Percentiles rank a stretch among this genome's conserved stretches.
Conservation (phyloP, 768 basidiomycete species). For the Lactarius hengduanensis region DNA sequence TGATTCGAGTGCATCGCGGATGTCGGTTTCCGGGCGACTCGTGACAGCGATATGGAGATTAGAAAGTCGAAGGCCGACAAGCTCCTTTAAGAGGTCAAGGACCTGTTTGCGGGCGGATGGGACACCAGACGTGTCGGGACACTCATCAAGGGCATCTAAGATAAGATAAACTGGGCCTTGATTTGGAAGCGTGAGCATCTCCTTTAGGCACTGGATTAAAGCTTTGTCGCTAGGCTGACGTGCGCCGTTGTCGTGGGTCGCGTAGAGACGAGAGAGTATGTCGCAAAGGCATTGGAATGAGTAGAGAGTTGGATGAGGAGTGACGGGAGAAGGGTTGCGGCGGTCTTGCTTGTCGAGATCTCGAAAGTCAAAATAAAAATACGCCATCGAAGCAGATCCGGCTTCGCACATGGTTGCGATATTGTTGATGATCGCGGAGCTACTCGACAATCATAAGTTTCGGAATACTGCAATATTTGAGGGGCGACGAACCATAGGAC, state of each 20-base stretch:
- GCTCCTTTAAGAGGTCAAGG: neutral
- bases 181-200: neutral
- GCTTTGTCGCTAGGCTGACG: neutral
- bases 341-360: too few species aligned
- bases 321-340: too few species aligned
- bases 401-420: neutral
- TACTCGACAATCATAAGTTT: neutral
- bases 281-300: too few species aligned
- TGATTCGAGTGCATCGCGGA: neutral
- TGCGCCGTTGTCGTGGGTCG: neutral
- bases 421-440: neutral
- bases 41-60: neutral
- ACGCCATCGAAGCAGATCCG: neutral
- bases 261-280: too few species aligned
- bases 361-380: too few species aligned
- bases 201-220: neutral
- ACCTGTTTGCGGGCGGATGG: neutral
- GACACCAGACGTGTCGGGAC: neutral
- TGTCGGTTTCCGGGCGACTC: neutral
- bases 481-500: neutral
- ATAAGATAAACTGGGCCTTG: neutral
- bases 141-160: neutral
- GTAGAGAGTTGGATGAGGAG: too few species aligned
- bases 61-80: neutral
- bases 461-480: neutral